Conservation (phyloP, 208 protist genomes). For the Entamoeba histolytica region DNA sequence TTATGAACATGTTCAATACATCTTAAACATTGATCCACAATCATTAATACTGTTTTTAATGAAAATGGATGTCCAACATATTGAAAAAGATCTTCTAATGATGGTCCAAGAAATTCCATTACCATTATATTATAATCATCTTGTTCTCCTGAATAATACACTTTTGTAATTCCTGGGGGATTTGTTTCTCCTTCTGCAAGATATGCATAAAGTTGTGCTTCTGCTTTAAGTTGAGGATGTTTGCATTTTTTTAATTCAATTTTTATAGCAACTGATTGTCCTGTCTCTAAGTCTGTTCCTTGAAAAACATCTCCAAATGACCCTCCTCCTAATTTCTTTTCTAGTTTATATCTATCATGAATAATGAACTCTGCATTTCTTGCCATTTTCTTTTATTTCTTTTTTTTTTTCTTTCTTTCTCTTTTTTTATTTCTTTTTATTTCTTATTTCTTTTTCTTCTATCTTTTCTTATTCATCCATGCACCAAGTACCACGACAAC, state of each 20-base stretch:
- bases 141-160: conserved; percentile 71
- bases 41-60: conserved; percentile 87
- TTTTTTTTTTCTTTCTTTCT: neutral
- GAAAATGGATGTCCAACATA: conserved; percentile 58
- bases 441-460: neutral
- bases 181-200: conserved; percentile 34
- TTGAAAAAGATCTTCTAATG: conserved; percentile 85
- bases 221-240: conserved; percentile 82
- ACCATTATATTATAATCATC: conserved; percentile 92
- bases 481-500: too few species aligned
- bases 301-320: conserved; percentile 88
- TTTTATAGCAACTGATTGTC: conserved; percentile 58
- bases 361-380: neutral
- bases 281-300: conserved; percentile 36
- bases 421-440: neutral
- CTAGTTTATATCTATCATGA: conserved; percentile 53
- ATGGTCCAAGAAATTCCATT: conserved; percentile 87
- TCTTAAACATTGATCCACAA: conserved; percentile 79
- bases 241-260: conserved; percentile 59
- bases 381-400: neutral
- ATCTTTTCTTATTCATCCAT: too few species aligned
- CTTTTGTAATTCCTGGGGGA: conserved; percentile 63
- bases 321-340: conserved; percentile 81
- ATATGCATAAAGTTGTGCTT: conserved; percentile 70
- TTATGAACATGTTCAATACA: conserved; percentile 83